Base-by-base conservation (phyloP, 768 basidiomycete species). In the Tulasnella sp. region DNA sequence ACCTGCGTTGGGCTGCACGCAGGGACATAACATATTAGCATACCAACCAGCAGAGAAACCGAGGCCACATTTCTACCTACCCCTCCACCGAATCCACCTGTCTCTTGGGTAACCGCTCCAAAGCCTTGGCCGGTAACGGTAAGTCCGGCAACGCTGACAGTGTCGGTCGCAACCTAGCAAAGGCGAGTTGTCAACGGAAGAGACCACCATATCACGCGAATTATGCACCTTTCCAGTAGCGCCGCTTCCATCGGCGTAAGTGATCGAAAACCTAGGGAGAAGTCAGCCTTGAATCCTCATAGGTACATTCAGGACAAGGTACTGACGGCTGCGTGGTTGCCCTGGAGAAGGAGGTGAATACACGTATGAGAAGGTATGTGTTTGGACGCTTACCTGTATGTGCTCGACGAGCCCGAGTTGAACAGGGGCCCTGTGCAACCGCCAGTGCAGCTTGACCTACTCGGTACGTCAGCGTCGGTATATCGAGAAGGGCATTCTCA, bases 91-190 rank as follows among this genome's bases (percentile, higher is more conserved):
- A 37, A 39, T n/a, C 37, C 37, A 23, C 63, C 12, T 6, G 72
- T 72, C 49, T 74, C 74, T 1, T 62, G 64, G 14, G 63, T 68
- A 23, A 77, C 76, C n/a, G 71, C 71, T 14, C 76, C 76, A 11
- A 79, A 62, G 2, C 67, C 67, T 63, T 78, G 78, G 37, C 63
- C 63, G 3, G 61, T 62, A 6, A 72, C 75, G 63, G 70, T 70
- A 12, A 80, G 43, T 1, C 74, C 73, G 4, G 66, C 75, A n/a
- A 80, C 63, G 32, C 66, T 65, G 6, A 81, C 77, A 0, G 65
- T 72, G 61, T 81, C 80, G n/a, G 61, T 65, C 7, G 52, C 52
- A 14, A 54, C 52, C 36, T 39, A 8, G n/a, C n/a, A n/a, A n/a
- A n/a, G n/a, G n/a, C n/a, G n/a, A n/a, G n/a, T n/a, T n/a, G n/a